These are phyloP conservation scores for Urtica urens DNA, from an alignment of 306 rosid genomes.

Conservation along the genomic window DNA sequence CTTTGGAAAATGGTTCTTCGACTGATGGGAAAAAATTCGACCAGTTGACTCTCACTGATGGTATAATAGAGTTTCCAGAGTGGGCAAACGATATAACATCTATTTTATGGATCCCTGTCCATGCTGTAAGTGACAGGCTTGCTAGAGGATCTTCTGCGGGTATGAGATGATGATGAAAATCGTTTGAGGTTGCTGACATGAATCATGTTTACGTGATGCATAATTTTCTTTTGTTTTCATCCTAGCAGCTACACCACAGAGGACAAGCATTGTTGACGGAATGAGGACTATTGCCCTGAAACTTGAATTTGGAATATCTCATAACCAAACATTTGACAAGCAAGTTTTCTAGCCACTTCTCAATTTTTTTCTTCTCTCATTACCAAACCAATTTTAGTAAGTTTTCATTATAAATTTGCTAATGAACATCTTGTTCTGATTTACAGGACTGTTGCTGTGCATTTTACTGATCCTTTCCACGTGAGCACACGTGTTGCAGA, in stretches of 20 bases:
- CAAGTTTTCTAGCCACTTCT: conserved; percentile 4
- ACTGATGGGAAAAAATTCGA: conserved; percentile 37
- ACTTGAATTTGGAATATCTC: conserved; percentile 85
- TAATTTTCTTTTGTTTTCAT: conserved; percentile 15
- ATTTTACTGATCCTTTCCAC: conserved; percentile 91
- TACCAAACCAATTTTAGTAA: background rate
- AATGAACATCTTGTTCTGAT: conserved; percentile 18
- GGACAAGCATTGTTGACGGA: conserved; percentile 87
- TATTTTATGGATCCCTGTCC: conserved; percentile 79
- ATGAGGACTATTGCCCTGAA: conserved; percentile 93
- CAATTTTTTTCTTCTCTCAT: background rate
- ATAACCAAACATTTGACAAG: conserved; percentile 90
- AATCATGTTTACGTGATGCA: background rate
- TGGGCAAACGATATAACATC: conserved; percentile 84
- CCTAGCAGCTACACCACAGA: conserved; percentile 62
- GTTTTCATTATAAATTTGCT: conserved; percentile 1
- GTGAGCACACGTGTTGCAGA: conserved; percentile 76
- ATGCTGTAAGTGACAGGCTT: conserved; percentile 57
- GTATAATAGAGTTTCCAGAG: conserved; percentile 78
- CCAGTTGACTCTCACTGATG: conserved; percentile 43
- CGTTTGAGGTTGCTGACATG: conserved; percentile 9
- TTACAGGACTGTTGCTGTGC: conserved; percentile 89
- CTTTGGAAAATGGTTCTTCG: conserved; percentile 31
- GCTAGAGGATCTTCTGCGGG: conserved; percentile 91
- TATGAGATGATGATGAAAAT: conserved; percentile 30